Conservation (phyloP, 805 yeast species). For the Cyberlindnera veronae region DNA sequence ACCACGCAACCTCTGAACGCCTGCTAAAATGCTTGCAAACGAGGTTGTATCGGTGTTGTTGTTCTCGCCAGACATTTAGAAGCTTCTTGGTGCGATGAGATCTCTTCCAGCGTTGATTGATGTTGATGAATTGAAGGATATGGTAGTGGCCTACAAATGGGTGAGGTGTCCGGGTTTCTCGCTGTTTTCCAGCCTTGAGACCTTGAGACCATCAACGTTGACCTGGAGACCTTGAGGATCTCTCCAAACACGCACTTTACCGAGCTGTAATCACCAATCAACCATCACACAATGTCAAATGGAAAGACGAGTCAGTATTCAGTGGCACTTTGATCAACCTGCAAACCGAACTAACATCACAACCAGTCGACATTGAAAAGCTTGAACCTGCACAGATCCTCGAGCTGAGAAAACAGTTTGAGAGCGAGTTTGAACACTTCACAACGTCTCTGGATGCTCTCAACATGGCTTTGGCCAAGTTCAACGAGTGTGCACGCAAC, state of each 20-base stretch:
- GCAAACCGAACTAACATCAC: not conserved
- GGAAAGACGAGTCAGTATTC: slow-evolving; percentile 12
- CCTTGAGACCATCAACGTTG: too few relatives aligned
- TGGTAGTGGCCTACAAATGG: too few relatives aligned
- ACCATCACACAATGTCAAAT: slow-evolving; percentile 14
- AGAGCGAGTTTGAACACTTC: slow-evolving; percentile 82
- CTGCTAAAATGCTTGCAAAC: slow-evolving; percentile 66
- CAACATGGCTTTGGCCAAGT: slow-evolving; percentile 75
- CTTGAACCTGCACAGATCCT: slow-evolving; percentile 81
- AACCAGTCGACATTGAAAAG: slow-evolving; percentile 60
- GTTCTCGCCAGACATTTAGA: not conserved
- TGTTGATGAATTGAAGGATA: not conserved
- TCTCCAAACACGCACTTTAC: too few relatives aligned
- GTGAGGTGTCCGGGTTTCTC: slow-evolving; percentile 10
- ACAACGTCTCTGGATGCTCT: slow-evolving; percentile 81
- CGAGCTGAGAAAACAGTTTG: slow-evolving; percentile 78
- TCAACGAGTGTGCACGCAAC: slow-evolving; percentile 73
- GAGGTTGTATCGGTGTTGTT: slow-evolving; percentile 49
- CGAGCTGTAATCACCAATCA: too few relatives aligned
- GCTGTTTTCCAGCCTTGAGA: too few relatives aligned
- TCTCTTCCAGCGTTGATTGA: too few relatives aligned
- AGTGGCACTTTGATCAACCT: not conserved
- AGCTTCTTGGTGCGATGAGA: too few relatives aligned
- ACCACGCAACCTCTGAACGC: slow-evolving; percentile 50
- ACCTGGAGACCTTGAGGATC: too few relatives aligned